Percentiles rank a stretch among this genome's conserved stretches.
These are phyloP conservation scores for Cercospora zeae-maydis DNA, from an alignment of 2,329 filamentous ascomycete species.

Conservation along the genomic window DNA sequence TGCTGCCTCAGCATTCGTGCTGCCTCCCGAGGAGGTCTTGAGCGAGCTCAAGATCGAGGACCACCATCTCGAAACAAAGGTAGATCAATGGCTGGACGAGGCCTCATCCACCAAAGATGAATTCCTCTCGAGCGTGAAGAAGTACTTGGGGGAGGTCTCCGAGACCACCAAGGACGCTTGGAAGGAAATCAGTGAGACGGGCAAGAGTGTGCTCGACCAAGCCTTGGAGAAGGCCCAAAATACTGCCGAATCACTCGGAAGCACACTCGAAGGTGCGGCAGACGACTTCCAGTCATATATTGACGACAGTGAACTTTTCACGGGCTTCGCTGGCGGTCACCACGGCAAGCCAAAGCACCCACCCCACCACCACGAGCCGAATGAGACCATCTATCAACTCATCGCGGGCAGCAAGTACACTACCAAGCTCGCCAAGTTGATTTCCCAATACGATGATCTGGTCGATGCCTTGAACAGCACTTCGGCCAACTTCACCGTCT, in stretches of 20 bases:
- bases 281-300: constrained; percentile 50
- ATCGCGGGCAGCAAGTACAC: constrained; percentile 74
- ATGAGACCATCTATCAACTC: constrained; percentile 74
- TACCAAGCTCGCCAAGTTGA: constrained; percentile 69
- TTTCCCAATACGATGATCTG: constrained; percentile 68
- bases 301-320: constrained; percentile 34
- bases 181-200: constrained; percentile 21
- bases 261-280: constrained; percentile 43
- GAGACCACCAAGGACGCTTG: constrained; percentile 22
- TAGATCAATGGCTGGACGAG: constrained; percentile 30
- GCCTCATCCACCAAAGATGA: constrained; percentile 39
- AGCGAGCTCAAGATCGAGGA: constrained; percentile 42
- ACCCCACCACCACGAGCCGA: constrained; percentile 47
- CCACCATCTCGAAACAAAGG: constrained; percentile 32
- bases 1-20: constrained; percentile 50
- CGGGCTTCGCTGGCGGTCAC: constrained; percentile 36
- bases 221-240: constrained; percentile 37
- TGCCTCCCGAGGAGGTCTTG: constrained; percentile 51
- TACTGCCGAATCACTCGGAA: constrained; percentile 38
- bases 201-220: constrained; percentile 33
- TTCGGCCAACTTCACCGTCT: constrained; percentile 70
- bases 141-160: constrained; percentile 31
- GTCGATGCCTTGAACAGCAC: constrained; percentile 72
- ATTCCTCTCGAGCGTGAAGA: constrained; percentile 35
- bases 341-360: constrained; percentile 27